Conservation (phyloP, 2,329 filamentous ascomycete genomes). For the Myriangium duriaei region DNA sequence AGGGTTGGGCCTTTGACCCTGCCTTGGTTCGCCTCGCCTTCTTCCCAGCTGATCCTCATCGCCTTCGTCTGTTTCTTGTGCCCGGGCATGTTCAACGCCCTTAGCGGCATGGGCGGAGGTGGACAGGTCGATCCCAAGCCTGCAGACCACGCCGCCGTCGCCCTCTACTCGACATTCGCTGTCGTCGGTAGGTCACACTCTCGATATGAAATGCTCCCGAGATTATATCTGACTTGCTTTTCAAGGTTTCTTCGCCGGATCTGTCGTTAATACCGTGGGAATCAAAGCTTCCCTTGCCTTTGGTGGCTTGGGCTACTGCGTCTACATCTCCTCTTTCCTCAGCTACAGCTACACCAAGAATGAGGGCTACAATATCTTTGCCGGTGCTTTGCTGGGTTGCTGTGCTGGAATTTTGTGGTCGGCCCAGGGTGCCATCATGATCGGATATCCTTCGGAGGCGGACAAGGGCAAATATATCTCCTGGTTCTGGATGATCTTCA, state of each 20-base stretch:
- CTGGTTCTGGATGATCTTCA: conserved; percentile 93
- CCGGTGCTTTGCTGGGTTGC: conserved; percentile 62
- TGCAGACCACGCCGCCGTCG: conserved; percentile 55
- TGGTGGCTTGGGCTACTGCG: conserved; percentile 63
- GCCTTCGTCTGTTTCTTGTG: conserved; percentile 42
- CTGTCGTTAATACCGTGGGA: conserved; percentile 64
- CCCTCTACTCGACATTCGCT: conserved; percentile 60
- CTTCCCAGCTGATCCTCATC: conserved; percentile 36
- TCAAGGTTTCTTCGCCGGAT: conserved; percentile 48
- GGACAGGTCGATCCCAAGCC: conserved; percentile 34
- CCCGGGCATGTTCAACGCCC: conserved; percentile 41
- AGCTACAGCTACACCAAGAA: conserved; percentile 57
- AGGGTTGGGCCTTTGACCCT: conserved; percentile 30
- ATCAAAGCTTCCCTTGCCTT: conserved; percentile 55
- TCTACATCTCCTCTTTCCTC: conserved; percentile 61
- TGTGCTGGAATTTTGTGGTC: conserved; percentile 74
- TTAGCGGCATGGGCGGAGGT: conserved; percentile 39
- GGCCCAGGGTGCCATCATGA: conserved; percentile 76
- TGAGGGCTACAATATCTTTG: conserved; percentile 60
- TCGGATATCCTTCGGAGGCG: conserved; percentile 71
- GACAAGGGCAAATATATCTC: conserved; percentile 82
- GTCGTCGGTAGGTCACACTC: conserved; percentile 31
- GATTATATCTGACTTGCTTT: not conserved
- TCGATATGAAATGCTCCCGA: not conserved
- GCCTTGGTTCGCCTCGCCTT: conserved; percentile 38